Percentiles rank a stretch among this genome's conserved stretches.
Evolutionary conservation across 179 eudicot species (phyloP).

Genomic region (Beta lomatogona): DNA sequence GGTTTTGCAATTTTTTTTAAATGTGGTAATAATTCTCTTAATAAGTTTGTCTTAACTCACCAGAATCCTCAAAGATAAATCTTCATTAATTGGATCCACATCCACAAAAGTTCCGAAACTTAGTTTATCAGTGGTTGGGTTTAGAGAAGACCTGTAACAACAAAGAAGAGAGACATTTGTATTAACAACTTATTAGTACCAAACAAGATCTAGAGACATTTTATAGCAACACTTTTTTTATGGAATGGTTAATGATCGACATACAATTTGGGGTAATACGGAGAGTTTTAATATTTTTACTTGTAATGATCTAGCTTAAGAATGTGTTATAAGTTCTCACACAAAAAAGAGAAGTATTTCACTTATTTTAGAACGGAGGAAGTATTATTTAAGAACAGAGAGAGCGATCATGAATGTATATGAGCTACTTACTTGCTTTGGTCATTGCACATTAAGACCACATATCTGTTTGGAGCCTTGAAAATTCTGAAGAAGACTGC

Average conservation of each 20-base stretch:
- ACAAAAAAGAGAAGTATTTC: too few relatives aligned
- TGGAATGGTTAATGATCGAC: too few relatives aligned
- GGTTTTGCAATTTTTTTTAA: not conserved
- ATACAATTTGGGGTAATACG: too few relatives aligned
- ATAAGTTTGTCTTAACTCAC: slow-evolving; percentile 28
- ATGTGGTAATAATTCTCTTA: not conserved
- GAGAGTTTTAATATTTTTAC: too few relatives aligned
- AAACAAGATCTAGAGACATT: not conserved
- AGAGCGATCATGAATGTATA: not conserved
- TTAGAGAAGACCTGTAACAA: slow-evolving; percentile 55
- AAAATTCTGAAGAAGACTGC: slow-evolving; percentile 70
- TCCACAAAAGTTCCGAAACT: slow-evolving; percentile 64
- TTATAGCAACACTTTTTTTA: not conserved
- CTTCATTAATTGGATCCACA: slow-evolving; percentile 46
- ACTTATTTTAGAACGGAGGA: too few relatives aligned
- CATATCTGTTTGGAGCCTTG: slow-evolving; percentile 41
- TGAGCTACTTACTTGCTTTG: slow-evolving; percentile 48
- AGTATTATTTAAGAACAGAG: too few relatives aligned
- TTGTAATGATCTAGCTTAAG: too few relatives aligned
- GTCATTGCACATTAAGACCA: slow-evolving; percentile 80
- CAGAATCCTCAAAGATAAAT: slow-evolving; percentile 58
- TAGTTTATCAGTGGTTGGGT: slow-evolving; percentile 47
- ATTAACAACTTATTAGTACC: not conserved
- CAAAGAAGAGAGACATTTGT: not conserved
- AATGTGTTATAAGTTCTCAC: too few relatives aligned